Percentiles rank a stretch among this genome's conserved stretches.
Evolutionary conservation across 1,284 basidiomycete species (phyloP).

Genomic region (Cutaneotrichosporon mucoides): DNA sequence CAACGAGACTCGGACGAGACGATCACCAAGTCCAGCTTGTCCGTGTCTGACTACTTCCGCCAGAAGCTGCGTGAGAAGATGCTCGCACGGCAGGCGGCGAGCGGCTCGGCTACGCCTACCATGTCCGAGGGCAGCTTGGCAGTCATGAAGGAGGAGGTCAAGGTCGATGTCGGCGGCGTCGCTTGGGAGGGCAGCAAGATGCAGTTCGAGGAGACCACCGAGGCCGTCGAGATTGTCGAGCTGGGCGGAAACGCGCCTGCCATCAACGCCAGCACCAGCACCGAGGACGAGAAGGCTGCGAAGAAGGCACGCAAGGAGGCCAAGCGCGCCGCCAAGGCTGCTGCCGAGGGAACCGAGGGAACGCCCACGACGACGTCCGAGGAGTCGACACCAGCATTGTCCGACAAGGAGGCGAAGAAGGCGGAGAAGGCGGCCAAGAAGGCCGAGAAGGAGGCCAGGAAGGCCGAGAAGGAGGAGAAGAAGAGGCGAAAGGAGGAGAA

Average conservation of each 20-base stretch:
- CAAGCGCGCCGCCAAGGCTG: too few species aligned
- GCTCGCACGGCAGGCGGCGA: slow-evolving; percentile 31
- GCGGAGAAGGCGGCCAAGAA: slow-evolving; percentile 9
- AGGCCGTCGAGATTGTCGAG: slow-evolving; percentile 7
- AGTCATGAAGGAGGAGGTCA: slow-evolving; percentile 25
- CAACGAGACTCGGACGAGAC: slow-evolving; percentile 22
- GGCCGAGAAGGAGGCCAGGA: not conserved
- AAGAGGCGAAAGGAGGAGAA: not conserved
- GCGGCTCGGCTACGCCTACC: slow-evolving; percentile 16
- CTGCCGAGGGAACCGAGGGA: not conserved
- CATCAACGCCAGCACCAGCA: not conserved
- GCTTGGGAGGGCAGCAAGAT: slow-evolving; percentile 39
- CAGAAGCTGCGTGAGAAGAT: slow-evolving; percentile 46
- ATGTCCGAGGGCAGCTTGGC: slow-evolving; percentile 27
- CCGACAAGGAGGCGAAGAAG: slow-evolving; percentile 8
- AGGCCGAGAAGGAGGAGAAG: not conserved
- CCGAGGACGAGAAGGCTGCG: not conserved
- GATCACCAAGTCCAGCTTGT: slow-evolving; percentile 36
- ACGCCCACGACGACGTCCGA: too few species aligned
- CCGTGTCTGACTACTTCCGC: slow-evolving; percentile 48
- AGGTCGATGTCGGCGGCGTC: slow-evolving; percentile 29
- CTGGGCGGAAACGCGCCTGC: slow-evolving; percentile 17
- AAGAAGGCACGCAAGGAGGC: slow-evolving; percentile 6
- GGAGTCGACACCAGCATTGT: too few species aligned
- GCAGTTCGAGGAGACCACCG: slow-evolving; percentile 27